Conservation (phyloP, 495 filamentous ascomycete genomes). For the Neurospora sp. region DNA sequence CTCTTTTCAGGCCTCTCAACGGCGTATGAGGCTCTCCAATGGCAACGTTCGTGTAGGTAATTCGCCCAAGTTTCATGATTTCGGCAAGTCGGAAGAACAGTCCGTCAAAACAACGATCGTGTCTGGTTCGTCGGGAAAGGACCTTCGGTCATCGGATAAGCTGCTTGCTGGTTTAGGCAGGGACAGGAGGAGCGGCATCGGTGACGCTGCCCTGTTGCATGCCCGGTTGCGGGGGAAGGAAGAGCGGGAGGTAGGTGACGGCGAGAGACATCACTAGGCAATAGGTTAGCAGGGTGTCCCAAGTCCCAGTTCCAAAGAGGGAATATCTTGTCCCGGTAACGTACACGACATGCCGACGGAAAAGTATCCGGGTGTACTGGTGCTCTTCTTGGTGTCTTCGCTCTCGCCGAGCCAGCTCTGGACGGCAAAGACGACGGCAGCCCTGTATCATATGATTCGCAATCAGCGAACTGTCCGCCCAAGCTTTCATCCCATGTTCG, state of each 20-base stretch:
- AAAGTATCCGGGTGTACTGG: constrained; percentile 70
- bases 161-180: constrained; percentile 3
- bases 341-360: constrained; percentile 76
- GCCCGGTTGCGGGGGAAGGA: constrained; percentile 52
- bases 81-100: neutral
- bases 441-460: constrained; percentile 39
- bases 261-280: constrained; percentile 65
- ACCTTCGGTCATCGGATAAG: neutral
- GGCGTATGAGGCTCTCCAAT: neutral
- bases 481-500: neutral
- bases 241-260: constrained; percentile 77
- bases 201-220: constrained; percentile 22
- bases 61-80: neutral
- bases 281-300: constrained; percentile 6
- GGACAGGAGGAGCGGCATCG: constrained; percentile 35
- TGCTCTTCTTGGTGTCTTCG: constrained; percentile 57
- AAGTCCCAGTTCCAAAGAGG: too few relatives aligned
- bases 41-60: neutral
- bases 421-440: constrained; percentile 70
- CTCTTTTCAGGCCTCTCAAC: neutral
- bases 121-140: neutral
- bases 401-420: constrained; percentile 83
- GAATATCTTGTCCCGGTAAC: constrained; percentile 19
- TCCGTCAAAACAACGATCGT: neutral
- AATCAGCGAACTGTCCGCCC: neutral